A percentile compares a stretch with the other conserved stretches of the same genome.
Evolutionary conservation across 2,329 filamentous ascomycete genomes (phyloP).

Genomic region (Phaeosphaeria sp.): DNA sequence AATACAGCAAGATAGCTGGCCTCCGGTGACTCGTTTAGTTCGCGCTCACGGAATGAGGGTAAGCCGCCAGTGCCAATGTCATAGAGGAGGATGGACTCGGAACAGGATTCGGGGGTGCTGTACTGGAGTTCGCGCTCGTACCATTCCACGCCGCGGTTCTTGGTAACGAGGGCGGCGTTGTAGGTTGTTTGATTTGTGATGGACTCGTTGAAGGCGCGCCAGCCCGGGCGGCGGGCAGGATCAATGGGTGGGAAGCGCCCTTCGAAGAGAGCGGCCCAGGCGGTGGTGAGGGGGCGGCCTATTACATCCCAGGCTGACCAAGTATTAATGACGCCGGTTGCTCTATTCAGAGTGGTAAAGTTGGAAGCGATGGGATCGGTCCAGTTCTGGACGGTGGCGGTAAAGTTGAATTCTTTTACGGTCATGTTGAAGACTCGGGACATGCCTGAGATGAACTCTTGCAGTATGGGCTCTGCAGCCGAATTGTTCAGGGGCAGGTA

Average conservation of each 20-base stretch:
- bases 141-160: constrained; percentile 46
- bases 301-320: constrained; percentile 45
- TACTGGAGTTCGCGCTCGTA: constrained; percentile 49
- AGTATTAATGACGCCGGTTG: constrained; percentile 39
- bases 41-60: constrained; percentile 49
- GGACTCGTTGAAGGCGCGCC: constrained; percentile 36
- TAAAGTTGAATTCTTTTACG: constrained; percentile 49
- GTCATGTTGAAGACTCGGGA: constrained; percentile 47
- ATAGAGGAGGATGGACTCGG: constrained; percentile 51
- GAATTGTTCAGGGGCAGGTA: constrained; percentile 52
- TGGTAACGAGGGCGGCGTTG: constrained; percentile 30
- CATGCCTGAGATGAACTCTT: constrained; percentile 47
- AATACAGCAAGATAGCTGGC: constrained; percentile 44
- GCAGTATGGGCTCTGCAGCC: constrained; percentile 48
- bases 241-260: constrained; percentile 52
- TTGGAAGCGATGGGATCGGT: constrained; percentile 36
- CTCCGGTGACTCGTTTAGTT: constrained; percentile 40
- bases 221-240: constrained; percentile 40
- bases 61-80: constrained; percentile 54
- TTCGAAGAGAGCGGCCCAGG: constrained; percentile 44
- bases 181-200: constrained; percentile 23
- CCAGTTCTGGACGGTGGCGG: constrained; percentile 37
- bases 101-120: constrained; percentile 48
- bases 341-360: constrained; percentile 37
- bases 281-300: constrained; percentile 39